Percentiles rank a stretch among this genome's conserved stretches.
phyloP scores from a whole-genome alignment of 345 rosid species.

The Eucalyptus decipiens region DNA sequence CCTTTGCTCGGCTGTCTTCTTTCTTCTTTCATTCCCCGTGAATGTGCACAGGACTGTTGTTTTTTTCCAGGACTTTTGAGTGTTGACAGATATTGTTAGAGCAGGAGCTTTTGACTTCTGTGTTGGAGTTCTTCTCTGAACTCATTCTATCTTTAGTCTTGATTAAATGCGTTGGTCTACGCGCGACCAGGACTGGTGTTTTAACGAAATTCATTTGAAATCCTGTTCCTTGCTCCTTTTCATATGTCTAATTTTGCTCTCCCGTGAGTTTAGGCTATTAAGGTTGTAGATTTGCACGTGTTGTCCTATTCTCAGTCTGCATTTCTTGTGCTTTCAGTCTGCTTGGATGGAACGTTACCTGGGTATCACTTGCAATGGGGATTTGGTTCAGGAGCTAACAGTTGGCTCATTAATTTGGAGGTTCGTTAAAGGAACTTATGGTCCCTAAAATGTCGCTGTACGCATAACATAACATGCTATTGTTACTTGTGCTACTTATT shows the following conservation, averaged over 20 bases:
- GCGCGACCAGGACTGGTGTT: not conserved
- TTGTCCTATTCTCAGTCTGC: not conserved
- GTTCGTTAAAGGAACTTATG: constrained; percentile 6
- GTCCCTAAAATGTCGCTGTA: not conserved
- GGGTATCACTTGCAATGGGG: constrained; percentile 89
- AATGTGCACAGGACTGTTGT: too few species aligned
- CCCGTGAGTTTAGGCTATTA: not conserved
- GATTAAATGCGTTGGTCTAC: not conserved
- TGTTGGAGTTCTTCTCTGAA: not conserved
- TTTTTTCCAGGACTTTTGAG: not conserved
- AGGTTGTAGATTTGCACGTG: not conserved
- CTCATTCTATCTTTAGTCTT: not conserved
- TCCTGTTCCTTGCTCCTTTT: not conserved
- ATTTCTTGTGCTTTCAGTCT: constrained; percentile 35
- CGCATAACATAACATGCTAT: not conserved
- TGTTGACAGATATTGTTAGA: not conserved
- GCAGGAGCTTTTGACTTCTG: not conserved
- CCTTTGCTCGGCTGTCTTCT: too few species aligned
- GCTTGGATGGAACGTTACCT: constrained; percentile 94
- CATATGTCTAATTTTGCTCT: not conserved
- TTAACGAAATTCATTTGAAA: not conserved
- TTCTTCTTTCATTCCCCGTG: too few species aligned
- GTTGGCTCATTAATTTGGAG: constrained; percentile 96
- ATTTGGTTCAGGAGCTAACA: constrained; percentile 70
- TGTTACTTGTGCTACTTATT: not conserved